Base-by-base conservation (phyloP, 1,139 yeast genomes). In the Taphrina betulina region DNA sequence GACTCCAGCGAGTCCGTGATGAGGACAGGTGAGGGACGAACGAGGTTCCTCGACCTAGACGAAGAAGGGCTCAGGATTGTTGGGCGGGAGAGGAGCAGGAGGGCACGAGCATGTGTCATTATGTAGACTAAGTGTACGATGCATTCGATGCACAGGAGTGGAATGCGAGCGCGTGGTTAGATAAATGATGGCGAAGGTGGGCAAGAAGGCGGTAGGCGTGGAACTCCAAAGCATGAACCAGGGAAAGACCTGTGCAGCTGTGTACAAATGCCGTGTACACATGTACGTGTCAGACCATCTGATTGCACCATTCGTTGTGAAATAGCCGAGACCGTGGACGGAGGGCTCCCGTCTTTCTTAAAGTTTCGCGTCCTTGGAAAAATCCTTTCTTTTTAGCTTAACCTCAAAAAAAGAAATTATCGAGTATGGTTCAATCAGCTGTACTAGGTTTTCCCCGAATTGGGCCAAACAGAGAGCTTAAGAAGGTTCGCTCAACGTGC, bases 131-230 rank as follows among this genome's bases (percentile, higher is more conserved):
- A n/a, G n/a, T 28, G n/a, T 5, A 12, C 19, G 22, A 35, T 14
- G 12, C 19, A 14, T n/a, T 35, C 19, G 23, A 14, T 5, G 19
- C 20, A 14, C 41, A 24, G n/a, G 37, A 36, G 23, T 29, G 5
- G n/a, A 29, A 31, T 3, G 26, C 31, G 10, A 51, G 41, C 5
- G 48, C 41, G 26, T 51, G 48, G 20, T 75, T 80, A 3, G 84
- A 90, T 22, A 83, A 71, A 69, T 92, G 98, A 67, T 92, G 94
- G 59, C 88, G 87, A 2, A n/a, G n/a, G n/a, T n/a, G n/a, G n/a
- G n/a, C n/a, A n/a, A n/a, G n/a, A n/a, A n/a, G n/a, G n/a, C n/a
- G n/a, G n/a, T n/a, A n/a, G n/a, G n/a, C n/a, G n/a, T n/a, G n/a
- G n/a, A n/a, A n/a, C n/a, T n/a, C n/a, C n/a, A n/a, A n/a, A n/a